Base-by-base conservation (phyloP, 2,329 filamentous ascomycete species). In the Uncinocarpus reesii region DNA sequence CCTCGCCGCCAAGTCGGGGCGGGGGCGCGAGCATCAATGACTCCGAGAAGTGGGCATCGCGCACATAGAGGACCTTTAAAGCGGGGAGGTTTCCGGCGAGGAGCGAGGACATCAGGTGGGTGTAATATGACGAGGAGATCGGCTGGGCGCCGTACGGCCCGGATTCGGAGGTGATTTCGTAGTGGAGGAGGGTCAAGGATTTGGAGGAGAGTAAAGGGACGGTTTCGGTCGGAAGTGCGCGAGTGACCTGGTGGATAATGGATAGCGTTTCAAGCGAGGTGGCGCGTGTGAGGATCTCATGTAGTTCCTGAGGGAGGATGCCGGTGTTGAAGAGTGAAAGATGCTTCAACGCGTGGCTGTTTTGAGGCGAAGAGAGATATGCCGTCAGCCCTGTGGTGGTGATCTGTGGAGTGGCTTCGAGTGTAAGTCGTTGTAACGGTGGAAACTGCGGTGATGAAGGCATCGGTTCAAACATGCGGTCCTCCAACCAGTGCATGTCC, bases 61-160 rank as follows among this genome's bases (percentile, higher is more conserved):
- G 83, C 15, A 95, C 90, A 62, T 93, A 95, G 6, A 96, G 76
- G 18, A 81, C 78, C 29, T 75, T 75, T 7, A 96, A 74, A 29
- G 76, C 77, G 1, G 88, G 87, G 6, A 96, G 74, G 6, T 79
- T 77, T 53, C 83, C 83, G 13, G 80, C 77, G 52, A 92, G 78
- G 26, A 96, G 77, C 0, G 86, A 94, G n/a, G 78, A 78, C 21
- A 86, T 81, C 16, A 96, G 78, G 65, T 95, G 95, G 52, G 79
- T 78, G 65, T 95, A 94, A 69, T 95, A 93, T 15, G 74, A 76
- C 20, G 70, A 67, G 5, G 72, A 68, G 1, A 75, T 71, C 0
- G 71, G 66, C 42, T 74, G 71, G 43, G 76, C 63, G 8, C 70
- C 66, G 52, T 79, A 83, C 8, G 80, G 73, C 18, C 79, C 77